Percentiles rank a stretch among this genome's conserved stretches.
phyloP scores from a whole-genome alignment of 1,284 basidiomycete species.

The Lignosus rhinocerotis region DNA sequence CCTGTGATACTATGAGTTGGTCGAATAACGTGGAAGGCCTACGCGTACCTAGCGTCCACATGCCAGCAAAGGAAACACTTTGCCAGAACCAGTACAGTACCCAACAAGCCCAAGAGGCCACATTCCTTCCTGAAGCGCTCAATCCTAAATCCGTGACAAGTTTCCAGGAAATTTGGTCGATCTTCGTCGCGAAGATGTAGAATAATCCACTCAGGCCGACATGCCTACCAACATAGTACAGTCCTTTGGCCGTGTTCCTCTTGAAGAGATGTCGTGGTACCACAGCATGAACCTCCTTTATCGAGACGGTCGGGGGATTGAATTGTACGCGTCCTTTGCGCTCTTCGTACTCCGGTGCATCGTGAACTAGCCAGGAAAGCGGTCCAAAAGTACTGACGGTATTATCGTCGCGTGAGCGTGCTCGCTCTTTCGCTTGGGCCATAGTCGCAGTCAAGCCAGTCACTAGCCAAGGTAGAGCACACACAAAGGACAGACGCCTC shows the following conservation, averaged over 20 bases:
- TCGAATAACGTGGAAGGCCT: not conserved
- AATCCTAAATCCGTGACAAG: not conserved
- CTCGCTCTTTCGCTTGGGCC: not conserved
- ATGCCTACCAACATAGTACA: constrained; percentile 44
- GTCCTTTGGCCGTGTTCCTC: constrained; percentile 41
- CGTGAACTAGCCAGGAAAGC: constrained; percentile 18
- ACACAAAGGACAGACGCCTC: too few species aligned
- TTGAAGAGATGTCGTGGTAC: constrained; percentile 56
- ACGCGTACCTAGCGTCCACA: constrained; percentile 32
- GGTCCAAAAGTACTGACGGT: not conserved
- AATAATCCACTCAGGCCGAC: constrained; percentile 25
- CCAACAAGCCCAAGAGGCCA: constrained; percentile 25
- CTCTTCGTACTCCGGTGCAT: constrained; percentile 31
- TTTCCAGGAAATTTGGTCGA: constrained; percentile 17
- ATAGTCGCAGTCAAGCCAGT: not conserved
- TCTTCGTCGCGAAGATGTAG: constrained; percentile 26
- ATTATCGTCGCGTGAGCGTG: not conserved
- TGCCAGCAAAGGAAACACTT: constrained; percentile 29
- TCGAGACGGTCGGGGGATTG: constrained; percentile 39
- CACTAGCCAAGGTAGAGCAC: not conserved
- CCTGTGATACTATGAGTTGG: constrained; percentile 10
- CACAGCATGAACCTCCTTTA: constrained; percentile 48
- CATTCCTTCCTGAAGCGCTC: not conserved
- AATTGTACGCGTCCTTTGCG: constrained; percentile 31
- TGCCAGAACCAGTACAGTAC: constrained; percentile 33